phyloP scores from a whole-genome alignment of 2,329 filamentous ascomycete species.

The Epichloe brachyelytri region DNA sequence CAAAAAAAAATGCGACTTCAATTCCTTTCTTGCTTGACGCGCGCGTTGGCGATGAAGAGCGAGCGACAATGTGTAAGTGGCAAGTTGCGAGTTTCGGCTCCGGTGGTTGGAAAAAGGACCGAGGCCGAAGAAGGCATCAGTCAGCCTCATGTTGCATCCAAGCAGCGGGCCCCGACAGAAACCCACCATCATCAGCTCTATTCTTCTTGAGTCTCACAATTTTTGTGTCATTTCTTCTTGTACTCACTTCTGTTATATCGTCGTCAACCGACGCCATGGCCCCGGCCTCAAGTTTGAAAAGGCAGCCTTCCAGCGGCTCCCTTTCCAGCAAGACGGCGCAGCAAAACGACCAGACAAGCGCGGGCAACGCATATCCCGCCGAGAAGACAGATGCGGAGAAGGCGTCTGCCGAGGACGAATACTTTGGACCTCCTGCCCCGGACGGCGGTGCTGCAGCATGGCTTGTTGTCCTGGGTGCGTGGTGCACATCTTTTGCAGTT shows the following conservation, averaged over 20 bases:
- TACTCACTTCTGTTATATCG: too few relatives aligned
- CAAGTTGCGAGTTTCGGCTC: neutral
- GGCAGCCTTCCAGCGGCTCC: neutral
- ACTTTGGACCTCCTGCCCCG: conserved; percentile 4
- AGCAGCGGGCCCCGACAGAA: too few relatives aligned
- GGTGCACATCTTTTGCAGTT: conserved; percentile 19
- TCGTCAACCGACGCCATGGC: neutral
- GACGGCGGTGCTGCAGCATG: conserved; percentile 16
- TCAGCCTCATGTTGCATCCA: too few relatives aligned
- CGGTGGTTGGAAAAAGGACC: neutral
- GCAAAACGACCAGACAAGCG: neutral
- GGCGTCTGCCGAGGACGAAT: neutral
- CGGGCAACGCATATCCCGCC: neutral
- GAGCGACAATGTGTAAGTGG: neutral
- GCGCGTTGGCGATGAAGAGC: too few relatives aligned
- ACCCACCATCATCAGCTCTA: too few relatives aligned
- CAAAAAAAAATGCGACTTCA: too few relatives aligned
- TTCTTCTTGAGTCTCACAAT: too few relatives aligned
- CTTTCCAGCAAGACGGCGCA: neutral
- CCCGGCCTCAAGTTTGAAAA: neutral
- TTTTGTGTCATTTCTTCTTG: too few relatives aligned
- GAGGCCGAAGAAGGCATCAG: neutral
- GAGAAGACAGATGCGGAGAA: neutral
- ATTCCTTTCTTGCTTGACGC: too few relatives aligned
- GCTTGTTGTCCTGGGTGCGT: conserved; percentile 18